A percentile compares a stretch with the other conserved stretches of the same genome.
Evolutionary conservation across 768 basidiomycete species (phyloP).

Genomic region (Lepiota venenata): DNA sequence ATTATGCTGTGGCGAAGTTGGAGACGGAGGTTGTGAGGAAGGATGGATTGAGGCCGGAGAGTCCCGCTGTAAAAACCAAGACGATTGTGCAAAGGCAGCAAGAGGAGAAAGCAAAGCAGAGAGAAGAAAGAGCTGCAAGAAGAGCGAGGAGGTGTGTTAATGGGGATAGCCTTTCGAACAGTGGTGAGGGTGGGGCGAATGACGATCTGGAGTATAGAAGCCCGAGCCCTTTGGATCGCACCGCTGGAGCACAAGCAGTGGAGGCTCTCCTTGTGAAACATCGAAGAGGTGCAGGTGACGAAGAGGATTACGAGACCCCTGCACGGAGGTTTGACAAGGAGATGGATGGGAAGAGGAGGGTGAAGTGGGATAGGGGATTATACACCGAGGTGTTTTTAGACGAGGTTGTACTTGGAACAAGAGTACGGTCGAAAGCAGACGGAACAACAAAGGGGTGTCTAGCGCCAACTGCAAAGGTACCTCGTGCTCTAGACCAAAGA

Average conservation of each 20-base stretch:
- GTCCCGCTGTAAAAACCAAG: conserved; percentile 71
- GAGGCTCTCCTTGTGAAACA: conserved; percentile 30
- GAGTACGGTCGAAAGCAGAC: conserved; percentile 37
- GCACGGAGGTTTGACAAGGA: conserved; percentile 37
- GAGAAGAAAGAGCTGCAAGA: conserved; percentile 58
- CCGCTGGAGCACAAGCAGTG: neutral
- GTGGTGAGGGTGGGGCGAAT: conserved; percentile 22
- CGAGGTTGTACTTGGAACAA: conserved; percentile 53
- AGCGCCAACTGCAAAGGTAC: conserved; percentile 64
- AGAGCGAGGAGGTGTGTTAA: conserved; percentile 45
- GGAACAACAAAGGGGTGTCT: conserved; percentile 58
- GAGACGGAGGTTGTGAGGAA: conserved; percentile 70
- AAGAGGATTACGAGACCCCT: conserved; percentile 77
- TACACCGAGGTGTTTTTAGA: conserved; percentile 60
- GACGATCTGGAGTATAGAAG: conserved; percentile 20
- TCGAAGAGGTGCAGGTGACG: conserved; percentile 71
- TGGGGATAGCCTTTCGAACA: conserved; percentile 27
- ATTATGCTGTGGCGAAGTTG: conserved; percentile 53
- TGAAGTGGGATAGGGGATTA: conserved; percentile 77
- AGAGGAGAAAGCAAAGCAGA: conserved; percentile 53
- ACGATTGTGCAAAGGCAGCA: conserved; percentile 65
- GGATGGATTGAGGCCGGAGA: conserved; percentile 70
- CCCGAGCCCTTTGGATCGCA: neutral
- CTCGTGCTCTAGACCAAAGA: neutral
- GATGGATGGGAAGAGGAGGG: conserved; percentile 44